These are phyloP conservation scores for Viridothelium virens DNA, from an alignment of 495 filamentous ascomycete genomes.

Conservation along the genomic window DNA sequence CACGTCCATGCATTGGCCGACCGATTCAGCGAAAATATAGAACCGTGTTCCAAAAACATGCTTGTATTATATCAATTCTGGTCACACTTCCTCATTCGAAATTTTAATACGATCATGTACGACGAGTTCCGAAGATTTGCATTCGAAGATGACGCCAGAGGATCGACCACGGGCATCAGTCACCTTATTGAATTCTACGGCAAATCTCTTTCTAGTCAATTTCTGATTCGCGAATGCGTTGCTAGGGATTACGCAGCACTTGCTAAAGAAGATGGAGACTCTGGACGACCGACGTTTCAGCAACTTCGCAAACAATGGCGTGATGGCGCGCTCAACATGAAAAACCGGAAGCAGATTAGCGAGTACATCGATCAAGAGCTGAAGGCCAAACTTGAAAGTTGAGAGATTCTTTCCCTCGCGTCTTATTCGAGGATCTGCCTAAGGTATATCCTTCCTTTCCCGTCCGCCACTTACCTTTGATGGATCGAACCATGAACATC, in stretches of 20 bases:
- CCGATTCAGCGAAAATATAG: conserved; percentile 42
- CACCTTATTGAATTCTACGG: conserved; percentile 54
- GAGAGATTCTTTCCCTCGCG: neutral
- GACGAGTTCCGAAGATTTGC: conserved; percentile 66
- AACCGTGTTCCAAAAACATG: conserved; percentile 52
- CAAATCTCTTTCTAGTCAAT: conserved; percentile 44
- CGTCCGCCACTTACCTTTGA: neutral
- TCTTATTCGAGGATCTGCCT: neutral
- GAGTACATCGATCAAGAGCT: conserved; percentile 39
- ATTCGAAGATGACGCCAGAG: conserved; percentile 53
- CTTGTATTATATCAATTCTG: conserved; percentile 67
- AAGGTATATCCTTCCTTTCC: neutral
- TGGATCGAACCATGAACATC: neutral
- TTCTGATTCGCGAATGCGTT: conserved; percentile 44
- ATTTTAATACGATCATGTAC: conserved; percentile 76
- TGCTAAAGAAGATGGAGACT: conserved; percentile 38
- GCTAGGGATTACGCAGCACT: conserved; percentile 48
- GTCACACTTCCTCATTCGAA: conserved; percentile 65
- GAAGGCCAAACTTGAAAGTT: conserved; percentile 41
- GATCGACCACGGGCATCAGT: conserved; percentile 45
- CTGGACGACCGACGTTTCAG: conserved; percentile 42
- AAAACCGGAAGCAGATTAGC: conserved; percentile 50
- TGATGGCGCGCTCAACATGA: conserved; percentile 47
- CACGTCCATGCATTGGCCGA: conserved; percentile 50
- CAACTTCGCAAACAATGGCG: conserved; percentile 45